Percentiles rank a stretch among this genome's conserved stretches.
Evolutionary conservation across 2,329 filamentous ascomycete species (phyloP).

Genomic region (Sclerotinia glacialis): DNA sequence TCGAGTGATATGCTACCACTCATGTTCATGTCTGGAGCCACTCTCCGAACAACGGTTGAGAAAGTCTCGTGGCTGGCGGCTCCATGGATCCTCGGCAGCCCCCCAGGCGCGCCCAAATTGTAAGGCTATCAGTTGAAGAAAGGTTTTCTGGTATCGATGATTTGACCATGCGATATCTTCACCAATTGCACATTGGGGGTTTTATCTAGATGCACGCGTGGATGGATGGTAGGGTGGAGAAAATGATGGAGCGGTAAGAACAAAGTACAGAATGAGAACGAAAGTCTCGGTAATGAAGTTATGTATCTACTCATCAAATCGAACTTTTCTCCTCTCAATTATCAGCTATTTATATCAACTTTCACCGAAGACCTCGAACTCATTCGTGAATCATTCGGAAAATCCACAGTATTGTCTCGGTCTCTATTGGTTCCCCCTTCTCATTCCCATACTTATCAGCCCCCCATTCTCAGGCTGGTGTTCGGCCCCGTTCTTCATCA

Average conservation of each 20-base stretch:
- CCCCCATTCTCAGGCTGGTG: constrained; percentile 15
- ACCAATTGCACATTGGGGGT: not conserved
- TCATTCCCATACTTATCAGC: constrained; percentile 4
- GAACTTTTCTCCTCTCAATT: not conserved
- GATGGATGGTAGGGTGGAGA: constrained; percentile 11
- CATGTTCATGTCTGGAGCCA: constrained; percentile 32
- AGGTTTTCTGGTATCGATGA: constrained; percentile 3
- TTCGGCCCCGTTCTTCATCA: not conserved
- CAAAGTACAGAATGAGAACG: constrained; percentile 9
- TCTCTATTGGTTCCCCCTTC: not conserved
- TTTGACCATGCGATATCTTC: constrained; percentile 14
- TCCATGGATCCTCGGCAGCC: constrained; percentile 22
- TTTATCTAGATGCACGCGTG: constrained; percentile 7
- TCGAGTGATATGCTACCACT: constrained; percentile 30
- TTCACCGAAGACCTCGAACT: not conserved
- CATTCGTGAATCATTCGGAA: not conserved
- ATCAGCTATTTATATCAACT: constrained; percentile 5
- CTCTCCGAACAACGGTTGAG: constrained; percentile 28
- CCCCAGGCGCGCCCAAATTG: constrained; percentile 30
- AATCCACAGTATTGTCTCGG: not conserved
- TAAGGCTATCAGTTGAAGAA: constrained; percentile 23
- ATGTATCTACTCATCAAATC: not conserved
- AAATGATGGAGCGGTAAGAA: not conserved
- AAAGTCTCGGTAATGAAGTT: not conserved
- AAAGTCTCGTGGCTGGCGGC: constrained; percentile 31